Evolutionary conservation across 2,329 filamentous ascomycete species (phyloP).

Genomic region (Volutella citrinella): DNA sequence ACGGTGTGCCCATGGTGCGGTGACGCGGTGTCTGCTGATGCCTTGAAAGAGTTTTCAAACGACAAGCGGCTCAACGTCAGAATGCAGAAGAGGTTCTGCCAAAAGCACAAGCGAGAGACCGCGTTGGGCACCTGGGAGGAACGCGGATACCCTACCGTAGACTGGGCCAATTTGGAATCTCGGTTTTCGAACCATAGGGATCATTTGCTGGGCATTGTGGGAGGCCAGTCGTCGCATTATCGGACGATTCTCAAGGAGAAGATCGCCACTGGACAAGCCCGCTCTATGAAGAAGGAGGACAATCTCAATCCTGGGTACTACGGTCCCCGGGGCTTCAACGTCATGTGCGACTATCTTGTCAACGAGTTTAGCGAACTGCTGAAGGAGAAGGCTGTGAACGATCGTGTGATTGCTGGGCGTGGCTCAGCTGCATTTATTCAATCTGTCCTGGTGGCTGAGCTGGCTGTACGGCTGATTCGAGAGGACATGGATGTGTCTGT

Average conservation of each 20-base stretch:
- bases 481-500: constrained; percentile 50
- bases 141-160: constrained; percentile 65
- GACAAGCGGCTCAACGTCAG: constrained; percentile 50
- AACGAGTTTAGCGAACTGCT: constrained; percentile 56
- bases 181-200: constrained; percentile 57
- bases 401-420: constrained; percentile 63
- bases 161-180: constrained; percentile 61
- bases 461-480: constrained; percentile 52
- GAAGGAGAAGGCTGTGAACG: constrained; percentile 59
- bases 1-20: constrained; percentile 66
- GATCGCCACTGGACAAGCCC: constrained; percentile 53
- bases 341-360: constrained; percentile 70
- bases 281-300: constrained; percentile 57
- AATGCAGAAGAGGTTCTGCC: constrained; percentile 62
- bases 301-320: constrained; percentile 77
- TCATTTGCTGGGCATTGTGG: constrained; percentile 57
- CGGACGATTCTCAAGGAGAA: constrained; percentile 52
- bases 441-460: constrained; percentile 73
- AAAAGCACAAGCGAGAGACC: constrained; percentile 54
- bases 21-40: constrained; percentile 50
- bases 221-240: constrained; percentile 59
- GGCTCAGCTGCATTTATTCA: constrained; percentile 70
- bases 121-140: constrained; percentile 47
- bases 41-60: constrained; percentile 52
- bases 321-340: constrained; percentile 67